phyloP scores from a whole-genome alignment of 1,284 basidiomycete genomes.

The Melampsora americana region DNA sequence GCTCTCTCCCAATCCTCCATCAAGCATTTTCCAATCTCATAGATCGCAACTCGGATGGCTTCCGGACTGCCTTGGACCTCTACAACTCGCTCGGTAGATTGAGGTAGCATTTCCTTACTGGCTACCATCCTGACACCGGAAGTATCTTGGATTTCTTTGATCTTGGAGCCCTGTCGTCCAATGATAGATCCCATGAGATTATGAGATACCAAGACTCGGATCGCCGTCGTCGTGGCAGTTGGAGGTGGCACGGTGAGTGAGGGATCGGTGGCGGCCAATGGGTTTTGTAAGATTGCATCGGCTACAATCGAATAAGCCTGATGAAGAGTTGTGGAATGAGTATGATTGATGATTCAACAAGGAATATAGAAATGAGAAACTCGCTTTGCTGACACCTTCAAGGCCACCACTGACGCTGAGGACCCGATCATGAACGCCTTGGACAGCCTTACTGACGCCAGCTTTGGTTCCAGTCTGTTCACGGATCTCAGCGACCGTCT shows the following conservation, averaged over 20 bases:
- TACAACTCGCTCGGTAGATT: slow-evolving; percentile 68
- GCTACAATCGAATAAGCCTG: slow-evolving; percentile 95
- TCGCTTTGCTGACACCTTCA: slow-evolving; percentile 82
- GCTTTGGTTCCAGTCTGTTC: slow-evolving; percentile 95
- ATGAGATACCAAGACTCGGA: slow-evolving; percentile 63
- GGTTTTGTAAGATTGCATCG: slow-evolving; percentile 73
- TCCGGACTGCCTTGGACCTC: slow-evolving; percentile 92
- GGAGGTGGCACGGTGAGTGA: slow-evolving; percentile 64
- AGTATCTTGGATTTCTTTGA: slow-evolving; percentile 55
- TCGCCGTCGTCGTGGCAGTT: slow-evolving; percentile 75
- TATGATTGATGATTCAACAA: slow-evolving; percentile 14
- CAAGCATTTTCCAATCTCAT: slow-evolving; percentile 91
- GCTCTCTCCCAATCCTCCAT: slow-evolving; percentile 96
- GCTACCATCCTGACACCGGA: slow-evolving; percentile 55
- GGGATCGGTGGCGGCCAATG: slow-evolving; percentile 63
- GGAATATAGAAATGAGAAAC: slow-evolving; percentile 32
- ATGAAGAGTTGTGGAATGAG: neutral
- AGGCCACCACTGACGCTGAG: slow-evolving; percentile 87
- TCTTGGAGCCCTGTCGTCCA: slow-evolving; percentile 54
- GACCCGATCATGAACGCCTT: slow-evolving; percentile 94
- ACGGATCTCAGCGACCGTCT: slow-evolving; percentile 93
- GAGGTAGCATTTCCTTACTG: slow-evolving; percentile 55
- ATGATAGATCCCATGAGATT: slow-evolving; percentile 55
- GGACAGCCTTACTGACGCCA: slow-evolving; percentile 96
- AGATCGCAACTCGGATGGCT: slow-evolving; percentile 81